Evolutionary conservation across 257 asterid genomes (phyloP).

Genomic region (Nicotiana undulata): DNA sequence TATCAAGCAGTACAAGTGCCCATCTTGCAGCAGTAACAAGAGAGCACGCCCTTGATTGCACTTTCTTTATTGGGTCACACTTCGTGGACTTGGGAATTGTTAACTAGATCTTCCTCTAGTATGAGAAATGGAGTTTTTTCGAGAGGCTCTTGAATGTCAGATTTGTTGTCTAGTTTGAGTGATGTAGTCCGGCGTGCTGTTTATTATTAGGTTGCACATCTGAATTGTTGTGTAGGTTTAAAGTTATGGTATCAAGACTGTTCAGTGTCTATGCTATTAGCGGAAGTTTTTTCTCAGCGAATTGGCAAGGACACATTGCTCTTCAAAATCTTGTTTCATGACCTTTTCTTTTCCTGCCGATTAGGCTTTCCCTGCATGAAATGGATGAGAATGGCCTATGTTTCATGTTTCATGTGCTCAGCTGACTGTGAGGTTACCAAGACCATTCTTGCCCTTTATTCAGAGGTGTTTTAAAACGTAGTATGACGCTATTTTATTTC

Average conservation of each 20-base stretch:
- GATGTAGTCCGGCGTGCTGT: background rate
- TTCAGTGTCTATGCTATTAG: background rate
- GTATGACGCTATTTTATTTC: too few relatives aligned
- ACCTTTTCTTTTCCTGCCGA: background rate
- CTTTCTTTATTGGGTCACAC: background rate
- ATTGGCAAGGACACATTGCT: background rate
- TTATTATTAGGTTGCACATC: background rate
- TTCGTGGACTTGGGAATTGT: constrained; percentile 2
- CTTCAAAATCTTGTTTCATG: background rate
- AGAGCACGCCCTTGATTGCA: constrained; percentile 55
- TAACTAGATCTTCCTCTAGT: constrained; percentile 7
- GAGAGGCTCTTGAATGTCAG: background rate
- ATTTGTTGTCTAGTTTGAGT: background rate
- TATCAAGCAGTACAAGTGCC: constrained; percentile 90
- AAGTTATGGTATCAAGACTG: background rate
- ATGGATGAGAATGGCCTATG: background rate
- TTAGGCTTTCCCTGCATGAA: background rate
- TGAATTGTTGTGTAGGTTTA: background rate
- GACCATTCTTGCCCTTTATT: too few relatives aligned
- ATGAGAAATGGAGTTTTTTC: background rate
- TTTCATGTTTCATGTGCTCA: too few relatives aligned
- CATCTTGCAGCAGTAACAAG: constrained; percentile 45
- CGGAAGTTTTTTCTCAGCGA: background rate
- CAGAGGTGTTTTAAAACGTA: too few relatives aligned
- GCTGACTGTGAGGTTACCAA: too few relatives aligned